phyloP scores from a whole-genome alignment of 2,329 filamentous ascomycete genomes.

The Fusarium xylarioides region DNA sequence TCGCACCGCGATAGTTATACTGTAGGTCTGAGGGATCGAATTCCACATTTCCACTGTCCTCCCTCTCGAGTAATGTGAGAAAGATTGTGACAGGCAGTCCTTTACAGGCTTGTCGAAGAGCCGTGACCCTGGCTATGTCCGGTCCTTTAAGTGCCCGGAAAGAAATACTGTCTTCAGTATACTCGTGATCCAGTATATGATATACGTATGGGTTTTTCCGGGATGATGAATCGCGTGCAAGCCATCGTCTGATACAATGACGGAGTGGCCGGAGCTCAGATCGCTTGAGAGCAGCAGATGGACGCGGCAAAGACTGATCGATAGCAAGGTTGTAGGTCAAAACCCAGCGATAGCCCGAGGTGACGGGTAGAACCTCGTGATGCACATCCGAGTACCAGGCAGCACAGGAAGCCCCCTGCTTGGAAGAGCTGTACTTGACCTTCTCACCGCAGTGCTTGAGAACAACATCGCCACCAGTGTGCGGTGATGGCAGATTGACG shows the following conservation, averaged over 20 bases:
- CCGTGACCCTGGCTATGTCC: slow-evolving; percentile 41
- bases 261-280: slow-evolving; percentile 26
- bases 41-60: slow-evolving; percentile 33
- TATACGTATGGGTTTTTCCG: slow-evolving; percentile 32
- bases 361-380: slow-evolving; percentile 60
- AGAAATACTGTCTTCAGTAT: slow-evolving; percentile 46
- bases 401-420: slow-evolving; percentile 30
- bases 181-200: slow-evolving; percentile 47
- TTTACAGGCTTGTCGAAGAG: slow-evolving; percentile 37
- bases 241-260: slow-evolving; percentile 42
- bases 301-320: background rate
- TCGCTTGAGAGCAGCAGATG: slow-evolving; percentile 23
- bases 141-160: slow-evolving; percentile 39
- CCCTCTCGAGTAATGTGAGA: slow-evolving; percentile 45
- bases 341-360: slow-evolving; percentile 58
- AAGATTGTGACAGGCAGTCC: slow-evolving; percentile 46
- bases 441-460: slow-evolving; percentile 48
- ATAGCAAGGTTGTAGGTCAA: slow-evolving; percentile 61
- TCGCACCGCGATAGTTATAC: background rate
- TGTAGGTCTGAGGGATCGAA: background rate
- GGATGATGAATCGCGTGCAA: background rate
- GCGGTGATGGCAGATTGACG: slow-evolving; percentile 57
- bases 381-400: slow-evolving; percentile 62
- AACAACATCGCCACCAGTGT: slow-evolving; percentile 57
- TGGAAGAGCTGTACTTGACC: background rate